These are phyloP conservation scores for Tolypocladium paradoxum DNA, from an alignment of 2,329 filamentous ascomycete genomes.

Conservation along the genomic window DNA sequence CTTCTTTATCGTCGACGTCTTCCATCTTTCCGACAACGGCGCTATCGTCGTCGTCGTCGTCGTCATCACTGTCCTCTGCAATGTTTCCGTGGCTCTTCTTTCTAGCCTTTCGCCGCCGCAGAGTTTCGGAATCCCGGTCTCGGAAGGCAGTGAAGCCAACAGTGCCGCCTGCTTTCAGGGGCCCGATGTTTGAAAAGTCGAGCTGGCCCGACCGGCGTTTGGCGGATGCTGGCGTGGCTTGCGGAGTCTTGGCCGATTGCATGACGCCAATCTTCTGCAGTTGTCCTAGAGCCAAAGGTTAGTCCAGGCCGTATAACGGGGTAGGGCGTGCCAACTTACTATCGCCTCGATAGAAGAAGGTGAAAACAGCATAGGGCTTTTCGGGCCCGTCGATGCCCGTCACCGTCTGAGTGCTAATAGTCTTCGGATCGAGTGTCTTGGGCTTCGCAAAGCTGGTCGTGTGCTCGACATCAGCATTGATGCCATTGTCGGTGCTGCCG, in stretches of 20 bases:
- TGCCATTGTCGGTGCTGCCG: slow-evolving; percentile 40
- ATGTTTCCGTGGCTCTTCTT: slow-evolving; percentile 60
- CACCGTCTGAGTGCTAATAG: slow-evolving; percentile 98
- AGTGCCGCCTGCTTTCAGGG: slow-evolving; percentile 75
- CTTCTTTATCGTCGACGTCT: slow-evolving; percentile 51
- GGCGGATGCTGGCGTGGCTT: slow-evolving; percentile 46
- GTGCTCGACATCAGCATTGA: slow-evolving; percentile 82
- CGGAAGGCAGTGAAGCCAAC: slow-evolving; percentile 86
- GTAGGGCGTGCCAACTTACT: slow-evolving; percentile 47
- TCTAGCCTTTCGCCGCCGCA: slow-evolving; percentile 43
- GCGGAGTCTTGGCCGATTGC: slow-evolving; percentile 52
- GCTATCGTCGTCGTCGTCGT: slow-evolving; percentile 57
- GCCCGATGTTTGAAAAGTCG: slow-evolving; percentile 76
- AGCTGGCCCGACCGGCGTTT: slow-evolving; percentile 76
- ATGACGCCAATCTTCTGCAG: slow-evolving; percentile 93
- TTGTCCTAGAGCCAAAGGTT: slow-evolving; percentile 56
- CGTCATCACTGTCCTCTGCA: slow-evolving; percentile 61
- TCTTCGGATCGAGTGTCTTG: slow-evolving; percentile 90
- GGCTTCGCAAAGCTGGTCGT: slow-evolving; percentile 97
- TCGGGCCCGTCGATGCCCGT: slow-evolving; percentile 94
- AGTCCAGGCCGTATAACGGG: neutral
- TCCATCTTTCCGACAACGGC: slow-evolving; percentile 54
- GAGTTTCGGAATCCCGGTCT: slow-evolving; percentile 49
- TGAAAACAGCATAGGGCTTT: slow-evolving; percentile 92
- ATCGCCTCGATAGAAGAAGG: slow-evolving; percentile 93